Base-by-base conservation (phyloP, 1,139 yeast genomes). In the Pneumocystis sp. region DNA sequence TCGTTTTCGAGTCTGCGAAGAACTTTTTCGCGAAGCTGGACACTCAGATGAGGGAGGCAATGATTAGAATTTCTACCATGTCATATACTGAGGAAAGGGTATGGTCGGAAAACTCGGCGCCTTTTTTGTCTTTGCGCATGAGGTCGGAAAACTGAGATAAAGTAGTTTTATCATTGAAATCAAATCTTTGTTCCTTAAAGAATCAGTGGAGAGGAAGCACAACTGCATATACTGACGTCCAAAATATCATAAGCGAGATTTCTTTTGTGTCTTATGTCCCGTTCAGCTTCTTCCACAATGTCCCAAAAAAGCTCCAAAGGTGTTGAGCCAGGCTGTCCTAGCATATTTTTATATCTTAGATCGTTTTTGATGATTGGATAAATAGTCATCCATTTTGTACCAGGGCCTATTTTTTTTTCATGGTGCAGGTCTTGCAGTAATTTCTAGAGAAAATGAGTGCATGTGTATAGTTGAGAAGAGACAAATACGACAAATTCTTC, bases 251-350 rank as follows among this genome's bases (percentile, higher is more conserved):
- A 81, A 0, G 85, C 81, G 63, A 85, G 74, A 65, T 86, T 89
- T 66, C 82, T 82, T 71, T 85, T 83, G 31, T 84, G 82, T 68
- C 81, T 81, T 61, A 87, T 72, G 1, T 79, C 72, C 66, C 85
- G 82, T 44, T 80, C 80, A 70, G 84, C 83, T 65, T 83, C 86
- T 70, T 87, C 91, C 1, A 86, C 80, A 0, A 82, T 73, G 73
- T 91, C 96, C 83, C 89, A 82, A 71, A 87, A 89, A 61, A 89
- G 75, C 68, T 90, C 96, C 50, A 86, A 73, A 0, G 96, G 87
- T 0, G 85, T 80, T 0, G 97, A 89, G 0, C 97, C 97, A 61
- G 83, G 80, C 67, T 91, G 80, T 0, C 96, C 96, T 67, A 90
- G 80, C 60, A 89, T 71, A 31, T 81, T 83, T 19, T 81, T 73